Conservation (phyloP, 768 basidiomycete genomes). For the Lanmaoa pseudosensibilis region DNA sequence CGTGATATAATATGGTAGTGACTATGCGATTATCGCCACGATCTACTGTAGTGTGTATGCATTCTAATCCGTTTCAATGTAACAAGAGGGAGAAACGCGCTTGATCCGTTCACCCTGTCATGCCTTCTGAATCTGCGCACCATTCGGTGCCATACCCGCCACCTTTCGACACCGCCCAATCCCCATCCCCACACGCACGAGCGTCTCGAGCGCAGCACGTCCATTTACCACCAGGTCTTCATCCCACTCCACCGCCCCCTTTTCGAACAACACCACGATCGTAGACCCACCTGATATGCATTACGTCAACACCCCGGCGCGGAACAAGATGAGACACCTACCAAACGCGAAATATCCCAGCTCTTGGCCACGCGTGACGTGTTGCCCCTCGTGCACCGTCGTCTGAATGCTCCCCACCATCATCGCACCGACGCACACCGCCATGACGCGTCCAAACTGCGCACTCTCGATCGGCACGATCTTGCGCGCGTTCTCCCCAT, state of each 20-base stretch:
- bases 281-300: slow-evolving; percentile 74
- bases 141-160: neutral
- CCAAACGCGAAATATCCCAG: slow-evolving; percentile 96
- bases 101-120: neutral
- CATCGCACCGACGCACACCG: slow-evolving; percentile 91
- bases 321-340: slow-evolving; percentile 36
- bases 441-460: slow-evolving; percentile 89
- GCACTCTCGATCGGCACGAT: slow-evolving; percentile 90
- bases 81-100: neutral
- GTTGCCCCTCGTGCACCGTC: slow-evolving; percentile 82
- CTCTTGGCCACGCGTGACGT: slow-evolving; percentile 82
- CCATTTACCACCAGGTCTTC: slow-evolving; percentile 86
- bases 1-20: neutral
- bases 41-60: neutral
- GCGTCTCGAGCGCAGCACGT: slow-evolving; percentile 82
- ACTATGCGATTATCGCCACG: neutral
- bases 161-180: slow-evolving; percentile 51
- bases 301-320: neutral
- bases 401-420: slow-evolving; percentile 91
- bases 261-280: slow-evolving; percentile 88
- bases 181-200: slow-evolving; percentile 86
- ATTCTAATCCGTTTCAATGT: neutral
- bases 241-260: slow-evolving; percentile 84
- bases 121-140: slow-evolving; percentile 4
- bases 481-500: slow-evolving; percentile 91